Evolutionary conservation across 2,329 filamentous ascomycete genomes (phyloP).

Genomic region (Epichloe gansuensis): DNA sequence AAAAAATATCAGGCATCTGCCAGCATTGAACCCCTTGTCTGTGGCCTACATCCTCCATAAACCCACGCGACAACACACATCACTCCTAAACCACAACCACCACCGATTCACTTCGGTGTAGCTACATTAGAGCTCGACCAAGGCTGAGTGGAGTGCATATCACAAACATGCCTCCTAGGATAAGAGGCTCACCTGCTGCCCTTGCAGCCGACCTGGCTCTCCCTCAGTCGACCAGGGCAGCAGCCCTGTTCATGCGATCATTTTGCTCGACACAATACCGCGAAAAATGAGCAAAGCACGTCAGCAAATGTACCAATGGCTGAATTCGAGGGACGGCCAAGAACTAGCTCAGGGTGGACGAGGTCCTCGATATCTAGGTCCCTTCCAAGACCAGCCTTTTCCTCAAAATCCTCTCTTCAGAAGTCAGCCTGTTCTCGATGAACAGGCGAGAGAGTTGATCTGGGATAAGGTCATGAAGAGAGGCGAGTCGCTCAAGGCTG

Average conservation of each 20-base stretch:
- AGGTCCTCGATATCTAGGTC: constrained; percentile 26
- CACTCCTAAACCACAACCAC: not conserved
- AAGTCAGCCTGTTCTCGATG: constrained; percentile 62
- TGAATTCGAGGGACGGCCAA: constrained; percentile 16
- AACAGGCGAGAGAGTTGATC: constrained; percentile 60
- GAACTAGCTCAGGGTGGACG: constrained; percentile 14
- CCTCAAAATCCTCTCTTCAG: constrained; percentile 61
- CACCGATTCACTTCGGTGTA: not conserved
- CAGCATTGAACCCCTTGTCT: no score
- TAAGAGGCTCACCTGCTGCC: constrained; percentile 17
- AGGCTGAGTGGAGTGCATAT: not conserved
- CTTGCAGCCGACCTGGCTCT: constrained; percentile 11
- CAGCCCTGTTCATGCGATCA: constrained; percentile 13
- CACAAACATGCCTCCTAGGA: constrained; percentile 7
- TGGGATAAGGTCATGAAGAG: constrained; percentile 54
- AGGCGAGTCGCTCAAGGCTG: constrained; percentile 58
- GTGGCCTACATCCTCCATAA: not conserved
- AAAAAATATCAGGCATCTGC: not conserved
- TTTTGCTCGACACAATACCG: constrained; percentile 29
- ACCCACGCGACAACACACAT: not conserved
- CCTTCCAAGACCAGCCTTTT: constrained; percentile 45
- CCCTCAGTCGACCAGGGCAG: constrained; percentile 2
- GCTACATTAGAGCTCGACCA: not conserved
- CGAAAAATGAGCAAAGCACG: constrained; percentile 25
- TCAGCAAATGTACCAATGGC: constrained; percentile 27